Evolutionary conservation across 768 basidiomycete genomes (phyloP).

Genomic region (Plicaturopsis crispa): DNA sequence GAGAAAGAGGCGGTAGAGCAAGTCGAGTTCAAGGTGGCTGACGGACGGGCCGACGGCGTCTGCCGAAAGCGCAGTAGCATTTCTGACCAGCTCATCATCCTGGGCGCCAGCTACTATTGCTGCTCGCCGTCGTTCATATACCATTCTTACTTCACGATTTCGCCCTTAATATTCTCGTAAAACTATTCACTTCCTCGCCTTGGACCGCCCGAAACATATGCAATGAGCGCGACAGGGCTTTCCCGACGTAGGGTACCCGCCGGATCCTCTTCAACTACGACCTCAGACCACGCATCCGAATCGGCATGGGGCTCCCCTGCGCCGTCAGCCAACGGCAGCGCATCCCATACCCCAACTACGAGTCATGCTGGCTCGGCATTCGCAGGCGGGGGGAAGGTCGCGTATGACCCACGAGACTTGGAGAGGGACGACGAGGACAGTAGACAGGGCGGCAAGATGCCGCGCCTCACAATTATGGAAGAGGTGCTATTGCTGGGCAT

Average conservation of each 20-base stretch:
- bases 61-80: no score
- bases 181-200: no score
- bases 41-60: no score
- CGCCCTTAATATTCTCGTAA: no score
- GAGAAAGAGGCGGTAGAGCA: no score
- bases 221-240: conserved; percentile 50
- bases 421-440: conserved; percentile 60
- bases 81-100: no score
- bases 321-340: conserved; percentile 16
- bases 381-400: conserved; percentile 81
- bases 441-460: conserved; percentile 65
- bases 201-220: no score
- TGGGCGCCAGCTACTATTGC: no score
- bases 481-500: conserved; percentile 90
- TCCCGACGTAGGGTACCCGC: conserved; percentile 50
- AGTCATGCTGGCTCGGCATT: conserved; percentile 78
- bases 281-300: conserved; percentile 30
- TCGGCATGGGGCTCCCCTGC: conserved; percentile 15
- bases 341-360: conserved; percentile 19
- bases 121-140: no score
- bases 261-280: conserved; percentile 24
- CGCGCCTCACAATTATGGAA: conserved; percentile 91
- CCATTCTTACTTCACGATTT: no score
- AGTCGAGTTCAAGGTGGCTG: no score
- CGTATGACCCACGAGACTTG: conserved; percentile 89